Evolutionary conservation across 495 filamentous ascomycete genomes (phyloP), one percentile per base, ranked within the genome.

Genomic region (Pseudevernia furfuracea): DNA sequence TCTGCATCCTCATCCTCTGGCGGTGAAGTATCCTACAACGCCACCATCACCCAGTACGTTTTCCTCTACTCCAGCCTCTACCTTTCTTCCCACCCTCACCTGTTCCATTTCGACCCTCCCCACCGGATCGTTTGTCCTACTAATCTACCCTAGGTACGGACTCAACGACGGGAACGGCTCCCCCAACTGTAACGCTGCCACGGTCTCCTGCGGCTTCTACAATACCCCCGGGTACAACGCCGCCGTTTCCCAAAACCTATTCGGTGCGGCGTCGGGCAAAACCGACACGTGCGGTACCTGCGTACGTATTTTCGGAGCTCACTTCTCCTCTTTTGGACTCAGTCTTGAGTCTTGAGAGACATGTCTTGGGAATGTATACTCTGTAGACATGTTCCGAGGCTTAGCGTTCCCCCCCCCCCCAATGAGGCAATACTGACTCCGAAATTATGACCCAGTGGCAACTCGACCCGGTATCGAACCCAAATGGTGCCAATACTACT

Each of bases 191-290:
- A 69, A 72, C 48, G 60, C 67, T n/a, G 52, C 43, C 32, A 65
- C 61, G 34, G 68, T 49, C 41, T 69, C 71, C 15, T 73, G 71
- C 57, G 71, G 71, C 15, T 69, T 60, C 37, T 67, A 64, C 58
- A 64, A 30, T 34, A 58, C 41, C 38, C 63, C 70, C 7, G 66
- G 67, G 23, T 73, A 64, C 49, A 59, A 68, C 23, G 75, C 75
- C 39, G 74, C 73, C 38, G 67, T 71, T 34, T 75, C 73, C 5
- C 74, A 77, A 59, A 75, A 75, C 46, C 60, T 68, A 17, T 77
- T 71, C 65, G 75, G 75, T 57, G 73, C 52, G 0, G 52, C 52
- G 15, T 34, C 30, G 15, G 52, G 52, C 15, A 55, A 21, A 68
- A 39, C 74, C 67, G 15, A 68, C 72, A 30, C 66, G 23, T 76